Percentiles rank a stretch among this genome's conserved stretches.
phyloP scores from a whole-genome alignment of 2,329 filamentous ascomycete genomes.

The Metarhizium rileyi region DNA sequence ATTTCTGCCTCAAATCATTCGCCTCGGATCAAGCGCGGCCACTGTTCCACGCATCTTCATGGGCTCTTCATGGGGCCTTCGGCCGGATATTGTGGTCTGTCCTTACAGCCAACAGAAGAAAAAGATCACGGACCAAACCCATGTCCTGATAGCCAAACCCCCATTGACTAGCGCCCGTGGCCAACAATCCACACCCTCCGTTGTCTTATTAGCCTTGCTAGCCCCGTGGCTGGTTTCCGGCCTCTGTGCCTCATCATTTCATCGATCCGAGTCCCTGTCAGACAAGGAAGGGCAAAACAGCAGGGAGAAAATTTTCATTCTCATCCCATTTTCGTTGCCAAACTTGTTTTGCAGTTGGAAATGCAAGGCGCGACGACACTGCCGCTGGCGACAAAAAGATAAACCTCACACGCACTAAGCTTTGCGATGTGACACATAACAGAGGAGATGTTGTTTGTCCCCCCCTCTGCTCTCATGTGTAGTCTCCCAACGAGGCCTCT shows the following conservation, averaged over 20 bases:
- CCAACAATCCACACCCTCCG: slow-evolving; percentile 1
- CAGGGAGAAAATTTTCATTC: background rate
- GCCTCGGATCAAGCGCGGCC: too few species aligned
- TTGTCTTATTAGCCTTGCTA: slow-evolving; percentile 5
- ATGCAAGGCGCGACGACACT: background rate
- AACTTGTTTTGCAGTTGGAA: background rate
- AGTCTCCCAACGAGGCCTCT: slow-evolving; percentile 12
- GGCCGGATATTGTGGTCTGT: too few species aligned
- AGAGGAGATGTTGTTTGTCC: background rate
- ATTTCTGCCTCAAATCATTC: too few species aligned
- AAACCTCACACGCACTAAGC: background rate
- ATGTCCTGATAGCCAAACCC: too few species aligned
- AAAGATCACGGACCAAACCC: too few species aligned
- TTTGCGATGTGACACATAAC: slow-evolving; percentile 8
- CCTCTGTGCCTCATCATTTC: background rate
- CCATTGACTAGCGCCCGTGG: too few species aligned
- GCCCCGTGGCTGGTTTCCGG: slow-evolving; percentile 6
- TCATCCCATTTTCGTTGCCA: background rate
- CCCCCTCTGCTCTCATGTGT: slow-evolving; percentile 3
- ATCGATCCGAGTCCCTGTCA: background rate
- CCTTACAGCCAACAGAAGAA: too few species aligned
- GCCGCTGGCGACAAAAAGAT: background rate
- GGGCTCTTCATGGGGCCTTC: too few species aligned
- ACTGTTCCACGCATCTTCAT: too few species aligned
- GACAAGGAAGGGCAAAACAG: background rate